Evolutionary conservation across 2,329 filamentous ascomycete species (phyloP), one percentile per base, ranked within the genome.

Genomic region (Xylaria sp.): DNA sequence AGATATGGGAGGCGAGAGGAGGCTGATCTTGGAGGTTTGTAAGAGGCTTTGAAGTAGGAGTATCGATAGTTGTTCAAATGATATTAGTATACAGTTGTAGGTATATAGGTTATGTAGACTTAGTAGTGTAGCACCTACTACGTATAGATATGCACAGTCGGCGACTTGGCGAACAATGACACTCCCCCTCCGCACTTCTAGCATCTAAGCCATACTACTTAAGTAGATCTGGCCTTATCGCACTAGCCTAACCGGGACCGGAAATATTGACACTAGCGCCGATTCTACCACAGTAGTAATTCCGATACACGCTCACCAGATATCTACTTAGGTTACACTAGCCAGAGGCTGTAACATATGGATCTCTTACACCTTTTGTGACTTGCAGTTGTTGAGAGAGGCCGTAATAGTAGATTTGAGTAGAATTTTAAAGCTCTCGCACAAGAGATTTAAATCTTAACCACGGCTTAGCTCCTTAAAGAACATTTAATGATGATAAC

Each of bases 201-300:
- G 13, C 9, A n/a, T n/a, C 21, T 35, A 44, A 29, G 32, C 32
- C n/a, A 21, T 42, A 10, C 13, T 42, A 42, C 40, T 59, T 50
- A 1, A 54, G 60, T 71, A 65, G 66, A 71, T 72, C 69, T 72
- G 70, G 69, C 70, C 70, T 72, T 71, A 69, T 65, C 63, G 32
- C 50, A 68, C 66, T 65, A 63, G 40, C 60, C 58, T 58, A 66
- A 37, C 42, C 48, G 12, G 63, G 65, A 21, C 42, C 35, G 42
- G 50, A 57, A 60, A 60, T 42, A 27, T 25, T 53, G 27, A 37
- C 10, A n/a, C n/a, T n/a, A n/a, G n/a, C n/a, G n/a, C n/a, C n/a
- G n/a, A n/a, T n/a, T n/a, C n/a, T n/a, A n/a, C n/a, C n/a, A n/a
- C n/a, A n/a, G n/a, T n/a, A n/a, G n/a, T n/a, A n/a, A n/a, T n/a